These are phyloP conservation scores for Coelastrella sp. DNA, from an alignment of 139 green algal species.

Conservation along the genomic window DNA sequence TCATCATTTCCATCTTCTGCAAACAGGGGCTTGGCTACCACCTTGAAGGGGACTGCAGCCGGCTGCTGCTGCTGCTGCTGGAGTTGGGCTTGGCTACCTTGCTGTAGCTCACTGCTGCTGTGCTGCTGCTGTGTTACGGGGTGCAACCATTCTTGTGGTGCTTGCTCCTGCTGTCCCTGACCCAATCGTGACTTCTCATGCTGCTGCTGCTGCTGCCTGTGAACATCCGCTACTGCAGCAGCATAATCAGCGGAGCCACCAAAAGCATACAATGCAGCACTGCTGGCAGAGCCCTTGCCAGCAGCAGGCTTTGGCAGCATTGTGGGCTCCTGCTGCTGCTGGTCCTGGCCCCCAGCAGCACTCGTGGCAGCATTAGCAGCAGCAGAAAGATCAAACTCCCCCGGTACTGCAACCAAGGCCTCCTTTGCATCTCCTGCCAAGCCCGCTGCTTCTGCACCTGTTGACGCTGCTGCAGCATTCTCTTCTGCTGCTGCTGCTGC, in stretches of 20 bases:
- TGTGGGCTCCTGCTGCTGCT: background rate
- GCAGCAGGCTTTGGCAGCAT: background rate
- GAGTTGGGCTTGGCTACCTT: background rate
- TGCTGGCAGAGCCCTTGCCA: background rate
- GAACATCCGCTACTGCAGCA: background rate
- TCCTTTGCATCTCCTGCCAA: background rate
- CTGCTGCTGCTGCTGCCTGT: background rate
- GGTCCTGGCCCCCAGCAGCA: background rate
- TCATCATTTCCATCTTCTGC: slow-evolving; percentile 29
- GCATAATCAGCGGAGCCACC: background rate
- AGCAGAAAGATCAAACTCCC: background rate
- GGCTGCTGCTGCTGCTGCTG: background rate
- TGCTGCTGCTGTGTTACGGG: background rate
- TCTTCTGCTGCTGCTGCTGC: slow-evolving; percentile 20
- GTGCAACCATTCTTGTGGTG: background rate
- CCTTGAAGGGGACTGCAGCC: background rate
- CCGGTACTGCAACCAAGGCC: background rate
- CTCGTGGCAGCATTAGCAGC: background rate
- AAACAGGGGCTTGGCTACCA: slow-evolving; percentile 24
- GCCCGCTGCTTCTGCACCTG: background rate
- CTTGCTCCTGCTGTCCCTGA: background rate
- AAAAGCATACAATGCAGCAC: background rate
- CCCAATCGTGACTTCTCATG: background rate
- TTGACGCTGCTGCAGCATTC: background rate
- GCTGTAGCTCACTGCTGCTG: background rate